These are phyloP conservation scores for Eucalyptus tenuipes DNA, from an alignment of 345 rosid species.

Conservation along the genomic window DNA sequence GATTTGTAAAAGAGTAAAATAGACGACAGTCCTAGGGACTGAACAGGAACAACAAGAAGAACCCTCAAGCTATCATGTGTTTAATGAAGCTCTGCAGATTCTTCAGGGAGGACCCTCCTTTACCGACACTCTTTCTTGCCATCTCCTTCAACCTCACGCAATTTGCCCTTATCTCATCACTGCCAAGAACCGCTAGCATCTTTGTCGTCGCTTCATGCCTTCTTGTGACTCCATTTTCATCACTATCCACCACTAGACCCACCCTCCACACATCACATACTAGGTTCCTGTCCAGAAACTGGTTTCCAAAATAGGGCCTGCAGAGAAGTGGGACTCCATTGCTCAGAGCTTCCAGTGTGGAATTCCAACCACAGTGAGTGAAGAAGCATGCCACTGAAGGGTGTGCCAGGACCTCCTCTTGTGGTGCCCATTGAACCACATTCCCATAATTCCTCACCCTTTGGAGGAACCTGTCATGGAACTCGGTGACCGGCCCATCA, in stretches of 20 bases:
- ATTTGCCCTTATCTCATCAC: constrained; percentile 1
- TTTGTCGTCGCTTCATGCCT: constrained; percentile 8
- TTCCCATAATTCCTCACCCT: not conserved
- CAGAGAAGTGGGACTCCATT: constrained; percentile 19
- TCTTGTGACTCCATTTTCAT: not conserved
- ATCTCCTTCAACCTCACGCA: constrained; percentile 7
- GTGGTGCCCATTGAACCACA: constrained; percentile 10
- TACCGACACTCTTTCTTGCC: not conserved
- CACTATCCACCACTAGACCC: not conserved
- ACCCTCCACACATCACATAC: constrained; percentile 4
- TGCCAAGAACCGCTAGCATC: not conserved
- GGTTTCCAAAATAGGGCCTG: constrained; percentile 16
- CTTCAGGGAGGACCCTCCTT: constrained; percentile 18
- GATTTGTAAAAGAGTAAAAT: not conserved
- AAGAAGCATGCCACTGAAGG: constrained; percentile 11
- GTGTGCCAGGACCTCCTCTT: constrained; percentile 11
- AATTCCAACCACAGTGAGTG: constrained; percentile 15
- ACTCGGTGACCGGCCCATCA: not conserved
- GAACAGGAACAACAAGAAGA: not conserved
- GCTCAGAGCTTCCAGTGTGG: not conserved
- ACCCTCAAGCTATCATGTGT: not conserved
- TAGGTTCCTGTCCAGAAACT: constrained; percentile 5
- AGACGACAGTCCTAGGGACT: not conserved
- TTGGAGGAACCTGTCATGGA: not conserved
- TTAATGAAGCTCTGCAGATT: not conserved